These are phyloP conservation scores for Nannochloropsis oceanica DNA, from an alignment of 108 stramenopile genomes.

Conservation along the genomic window DNA sequence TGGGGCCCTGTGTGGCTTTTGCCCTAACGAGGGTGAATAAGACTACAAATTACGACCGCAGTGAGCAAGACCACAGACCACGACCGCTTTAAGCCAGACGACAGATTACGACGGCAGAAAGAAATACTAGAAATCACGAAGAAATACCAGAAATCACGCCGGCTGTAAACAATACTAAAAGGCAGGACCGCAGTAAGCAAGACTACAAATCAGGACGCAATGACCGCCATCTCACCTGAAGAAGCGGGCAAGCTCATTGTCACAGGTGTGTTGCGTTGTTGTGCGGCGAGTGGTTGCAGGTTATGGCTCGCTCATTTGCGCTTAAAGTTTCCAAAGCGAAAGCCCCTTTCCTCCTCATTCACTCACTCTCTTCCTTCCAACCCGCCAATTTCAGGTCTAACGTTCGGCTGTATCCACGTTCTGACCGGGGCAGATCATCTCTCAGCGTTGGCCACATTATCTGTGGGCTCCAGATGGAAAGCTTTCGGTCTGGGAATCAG, in stretches of 20 bases:
- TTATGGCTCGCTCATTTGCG: background rate
- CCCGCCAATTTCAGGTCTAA: background rate
- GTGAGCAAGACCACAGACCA: too few species aligned
- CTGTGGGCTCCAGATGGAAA: conserved; percentile 7
- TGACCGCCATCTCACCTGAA: background rate
- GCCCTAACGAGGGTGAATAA: too few species aligned
- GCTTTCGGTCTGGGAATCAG: conserved; percentile 5
- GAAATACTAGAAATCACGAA: too few species aligned
- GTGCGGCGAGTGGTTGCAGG: background rate
- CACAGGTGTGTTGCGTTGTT: background rate
- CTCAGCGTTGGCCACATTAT: conserved; percentile 7
- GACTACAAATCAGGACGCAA: too few species aligned
- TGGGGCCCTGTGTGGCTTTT: too few species aligned
- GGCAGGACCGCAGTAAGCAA: too few species aligned
- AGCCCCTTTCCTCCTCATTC: background rate
- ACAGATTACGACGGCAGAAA: too few species aligned
- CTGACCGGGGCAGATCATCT: conserved; percentile 15
- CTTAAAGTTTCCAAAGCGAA: too few species aligned
- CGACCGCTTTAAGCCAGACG: too few species aligned
- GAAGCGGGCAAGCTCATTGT: background rate
- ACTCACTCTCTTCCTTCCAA: background rate
- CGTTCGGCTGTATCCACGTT: conserved; percentile 5
- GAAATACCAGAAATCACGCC: too few species aligned
- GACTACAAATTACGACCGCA: too few species aligned
- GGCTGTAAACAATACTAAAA: too few species aligned